phyloP scores from a whole-genome alignment of 345 rosid species.

The Cochlearia excelsa region DNA sequence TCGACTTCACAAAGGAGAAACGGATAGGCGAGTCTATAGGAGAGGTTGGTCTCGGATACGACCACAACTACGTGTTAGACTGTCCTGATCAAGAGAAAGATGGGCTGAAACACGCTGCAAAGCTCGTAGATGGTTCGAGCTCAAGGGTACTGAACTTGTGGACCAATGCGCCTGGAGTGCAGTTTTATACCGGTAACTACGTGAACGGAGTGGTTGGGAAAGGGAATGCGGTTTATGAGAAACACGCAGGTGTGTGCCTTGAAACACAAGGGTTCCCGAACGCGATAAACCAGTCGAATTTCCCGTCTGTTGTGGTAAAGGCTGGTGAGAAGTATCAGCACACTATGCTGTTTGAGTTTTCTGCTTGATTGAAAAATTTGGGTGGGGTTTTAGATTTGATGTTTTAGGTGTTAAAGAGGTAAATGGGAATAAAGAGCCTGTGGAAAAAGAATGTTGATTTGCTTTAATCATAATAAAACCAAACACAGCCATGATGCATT shows the following conservation, averaged over 20 bases:
- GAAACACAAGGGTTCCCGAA: conserved; percentile 93
- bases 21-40: conserved; percentile 57
- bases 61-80: conserved; percentile 81
- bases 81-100: conserved; percentile 57
- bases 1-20: conserved; percentile 75
- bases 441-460: too few relatives aligned
- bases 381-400: neutral
- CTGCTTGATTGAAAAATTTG: conserved; percentile 42
- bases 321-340: conserved; percentile 80
- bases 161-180: conserved; percentile 87
- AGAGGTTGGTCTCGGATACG: conserved; percentile 85
- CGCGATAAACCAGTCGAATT: conserved; percentile 74
- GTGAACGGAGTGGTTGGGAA: conserved; percentile 76
- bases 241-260: conserved; percentile 81
- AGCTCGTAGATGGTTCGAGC: conserved; percentile 56
- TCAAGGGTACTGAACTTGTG: conserved; percentile 75
- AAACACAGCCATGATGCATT: neutral
- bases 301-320: conserved; percentile 70
- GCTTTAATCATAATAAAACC: too few relatives aligned
- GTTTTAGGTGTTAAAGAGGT: conserved; percentile 2
- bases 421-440: conserved; percentile 13
- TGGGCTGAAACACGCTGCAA: conserved; percentile 70
- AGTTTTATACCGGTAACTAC: conserved; percentile 80
- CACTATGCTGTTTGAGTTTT: conserved; percentile 79
- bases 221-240: conserved; percentile 69